A percentile compares a stretch with the other conserved stretches of the same genome.
phyloP scores from a whole-genome alignment of 805 yeast genomes.

The Cyberlindnera japonica region DNA sequence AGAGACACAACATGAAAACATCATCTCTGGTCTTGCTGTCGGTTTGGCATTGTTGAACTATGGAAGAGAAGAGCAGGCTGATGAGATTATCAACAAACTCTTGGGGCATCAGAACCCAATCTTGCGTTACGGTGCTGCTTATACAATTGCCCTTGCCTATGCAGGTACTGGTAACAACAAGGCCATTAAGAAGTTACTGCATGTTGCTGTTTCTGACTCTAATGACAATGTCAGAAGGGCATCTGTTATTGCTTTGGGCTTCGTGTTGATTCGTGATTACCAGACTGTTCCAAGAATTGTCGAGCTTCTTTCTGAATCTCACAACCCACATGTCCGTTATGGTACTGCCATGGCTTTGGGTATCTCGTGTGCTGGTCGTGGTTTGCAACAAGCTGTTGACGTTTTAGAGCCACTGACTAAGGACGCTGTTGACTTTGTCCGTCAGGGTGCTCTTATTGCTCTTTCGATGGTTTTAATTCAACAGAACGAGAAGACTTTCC shows the following conservation, averaged over 20 bases:
- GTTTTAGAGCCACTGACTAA: slow-evolving; percentile 88
- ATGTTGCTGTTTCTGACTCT: slow-evolving; percentile 94
- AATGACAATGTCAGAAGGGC: slow-evolving; percentile 96
- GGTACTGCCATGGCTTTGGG: slow-evolving; percentile 98
- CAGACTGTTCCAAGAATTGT: slow-evolving; percentile 94
- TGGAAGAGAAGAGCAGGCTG: slow-evolving; percentile 82
- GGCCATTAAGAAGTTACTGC: slow-evolving; percentile 83
- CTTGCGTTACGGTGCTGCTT: slow-evolving; percentile 94
- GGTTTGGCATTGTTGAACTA: slow-evolving; percentile 85
- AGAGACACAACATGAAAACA: slow-evolving; percentile 94
- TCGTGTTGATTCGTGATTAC: slow-evolving; percentile 84
- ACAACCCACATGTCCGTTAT: slow-evolving; percentile 96
- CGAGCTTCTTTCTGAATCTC: slow-evolving; percentile 86
- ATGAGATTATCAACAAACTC: slow-evolving; percentile 59
- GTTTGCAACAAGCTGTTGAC: slow-evolving; percentile 81
- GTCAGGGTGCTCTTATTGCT: slow-evolving; percentile 96
- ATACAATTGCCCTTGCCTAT: slow-evolving; percentile 90
- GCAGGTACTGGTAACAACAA: slow-evolving; percentile 92
- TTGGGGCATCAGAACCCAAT: slow-evolving; percentile 74
- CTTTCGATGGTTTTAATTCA: slow-evolving; percentile 85
- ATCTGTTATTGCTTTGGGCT: slow-evolving; percentile 88
- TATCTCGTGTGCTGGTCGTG: slow-evolving; percentile 95
- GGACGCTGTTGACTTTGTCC: slow-evolving; percentile 94
- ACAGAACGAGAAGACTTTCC: slow-evolving; percentile 77
- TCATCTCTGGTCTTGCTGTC: slow-evolving; percentile 87